phyloP scores from a whole-genome alignment of 768 basidiomycete genomes.

The Leccinum uliginosum region DNA sequence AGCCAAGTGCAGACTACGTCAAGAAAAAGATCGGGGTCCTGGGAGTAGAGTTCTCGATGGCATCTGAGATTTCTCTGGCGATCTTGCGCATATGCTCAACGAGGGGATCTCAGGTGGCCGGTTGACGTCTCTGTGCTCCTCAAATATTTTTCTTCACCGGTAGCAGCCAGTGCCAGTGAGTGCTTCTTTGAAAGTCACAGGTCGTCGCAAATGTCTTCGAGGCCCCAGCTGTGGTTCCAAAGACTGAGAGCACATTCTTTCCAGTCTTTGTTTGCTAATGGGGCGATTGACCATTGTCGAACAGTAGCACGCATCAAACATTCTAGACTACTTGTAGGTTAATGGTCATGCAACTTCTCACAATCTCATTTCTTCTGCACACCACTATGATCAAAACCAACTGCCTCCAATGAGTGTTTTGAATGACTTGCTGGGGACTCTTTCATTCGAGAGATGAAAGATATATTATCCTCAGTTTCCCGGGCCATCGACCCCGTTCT shows the following conservation, averaged over 20 bases:
- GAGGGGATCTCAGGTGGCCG: constrained; percentile 16
- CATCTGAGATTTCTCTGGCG: constrained; percentile 14
- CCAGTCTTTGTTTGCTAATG: background rate
- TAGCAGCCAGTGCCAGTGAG: constrained; percentile 20
- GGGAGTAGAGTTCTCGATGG: constrained; percentile 17
- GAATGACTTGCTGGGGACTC: too few species aligned
- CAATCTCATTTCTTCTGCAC: too few species aligned
- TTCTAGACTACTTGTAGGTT: too few species aligned
- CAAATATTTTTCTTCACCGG: constrained; percentile 24
- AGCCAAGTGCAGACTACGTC: background rate
- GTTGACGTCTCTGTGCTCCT: constrained; percentile 12
- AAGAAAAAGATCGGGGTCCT: background rate
- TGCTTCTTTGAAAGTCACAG: constrained; percentile 22
- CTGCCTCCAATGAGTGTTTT: too few species aligned
- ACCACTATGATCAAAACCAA: too few species aligned
- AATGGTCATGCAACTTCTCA: too few species aligned
- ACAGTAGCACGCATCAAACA: too few species aligned
- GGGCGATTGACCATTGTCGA: background rate
- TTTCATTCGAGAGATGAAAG: too few species aligned
- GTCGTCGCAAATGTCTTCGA: constrained; percentile 16
- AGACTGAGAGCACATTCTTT: background rate
- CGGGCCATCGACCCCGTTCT: too few species aligned
- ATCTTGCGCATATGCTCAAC: constrained; percentile 18
- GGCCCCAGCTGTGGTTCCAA: constrained; percentile 7
- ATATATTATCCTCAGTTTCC: too few species aligned